Base-by-base conservation (phyloP, 2,329 filamentous ascomycete species). In the Diaporthe velutina region DNA sequence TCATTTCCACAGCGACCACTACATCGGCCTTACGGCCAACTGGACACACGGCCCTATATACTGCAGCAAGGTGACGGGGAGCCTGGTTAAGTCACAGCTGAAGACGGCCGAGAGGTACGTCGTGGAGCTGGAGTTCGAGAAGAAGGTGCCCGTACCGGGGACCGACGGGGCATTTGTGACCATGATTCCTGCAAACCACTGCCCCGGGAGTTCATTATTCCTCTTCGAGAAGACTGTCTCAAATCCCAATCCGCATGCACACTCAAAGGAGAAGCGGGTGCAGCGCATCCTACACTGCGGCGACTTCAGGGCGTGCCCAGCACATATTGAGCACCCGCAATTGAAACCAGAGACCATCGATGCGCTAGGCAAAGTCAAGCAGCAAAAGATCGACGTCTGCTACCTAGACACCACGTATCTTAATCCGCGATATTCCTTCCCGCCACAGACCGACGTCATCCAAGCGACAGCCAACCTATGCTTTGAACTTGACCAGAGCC, bases 381-480 rank as follows among this genome's bases (percentile, higher is more conserved):
- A 97, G 80, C 97, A 98, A 81, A 95, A 93, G 79, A 95, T 99
- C 72, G 96, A 99, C 80, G 92, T 96, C 38, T 98, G 97, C 85
- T 99, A 99, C 82, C 91, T 99, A 12, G 97, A 99, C 81, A 99
- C 97, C 0, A 99, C 97, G 0, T 99, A 99, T 81, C 89, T 99
- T 15, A 98, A 97, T 77, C 97, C 97, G 0, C 95, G 96, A 77
- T 99, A 98, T 83, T 93, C 96, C 0, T 99, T 99, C 79, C 97
- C 97, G 0, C 93, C 91, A 4, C 97, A 99, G 81, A 89, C 93
- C 73, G 93, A 97, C 78, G 97, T 99, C 72, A 95, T 98, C 76
- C 88, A 90, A 77, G 94, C 96, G 12, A 98, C 95, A 80, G 94
- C 95, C 5, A 93, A 97, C 48, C 91, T 98, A 83, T 98, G 95